Evolutionary conservation across 2,329 filamentous ascomycete genomes (phyloP), one percentile per base, ranked within the genome.

Genomic region (Ophiosphaerella narmari): DNA sequence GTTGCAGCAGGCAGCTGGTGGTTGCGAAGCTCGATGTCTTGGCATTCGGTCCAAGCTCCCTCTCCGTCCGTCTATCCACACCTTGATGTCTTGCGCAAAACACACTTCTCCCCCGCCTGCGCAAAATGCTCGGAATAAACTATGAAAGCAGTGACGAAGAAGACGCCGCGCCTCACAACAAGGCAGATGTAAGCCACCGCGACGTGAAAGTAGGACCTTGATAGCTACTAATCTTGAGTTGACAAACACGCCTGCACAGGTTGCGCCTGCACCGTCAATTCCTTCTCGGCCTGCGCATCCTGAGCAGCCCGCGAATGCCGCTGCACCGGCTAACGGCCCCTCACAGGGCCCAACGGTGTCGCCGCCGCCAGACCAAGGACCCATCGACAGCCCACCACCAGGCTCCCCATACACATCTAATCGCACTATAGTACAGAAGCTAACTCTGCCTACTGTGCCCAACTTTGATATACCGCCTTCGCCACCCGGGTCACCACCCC

Each of bases 401-500:
- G 68, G 66, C 44, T 92, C 88, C 1, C 88, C 88, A 1, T 90
- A 91, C 74, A 83, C 86, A 1, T 76, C 82, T 39, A 82, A 80
- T 52, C 86, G 88, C 57, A 78, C 84, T 24, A 74, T 86, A 18
- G 76, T 91, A 13, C 87, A 86, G 60, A 82, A 87, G 62, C 82
- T 93, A 36, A 94, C 90, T 21, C 80, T 93, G 37, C 90, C 90
- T 2, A 79, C 84, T 2, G 74, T 86, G 4, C 86, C 89, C 1
- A 86, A 90, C 73, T 84, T 91, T 63, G 79, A 86, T 60, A 91
- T 94, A 54, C 89, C 89, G 0, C 79, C 83, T 8, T 91, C 89
- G 4, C 89, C 89, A 1, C 86, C 87, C 0, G 83, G 83, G 5
- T 74, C 74, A 12, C 75, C 75, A 12, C 73, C 74, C 16, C 70